These are phyloP conservation scores for Ilyonectria robusta DNA, from an alignment of 2,329 filamentous ascomycete species.

Conservation along the genomic window DNA sequence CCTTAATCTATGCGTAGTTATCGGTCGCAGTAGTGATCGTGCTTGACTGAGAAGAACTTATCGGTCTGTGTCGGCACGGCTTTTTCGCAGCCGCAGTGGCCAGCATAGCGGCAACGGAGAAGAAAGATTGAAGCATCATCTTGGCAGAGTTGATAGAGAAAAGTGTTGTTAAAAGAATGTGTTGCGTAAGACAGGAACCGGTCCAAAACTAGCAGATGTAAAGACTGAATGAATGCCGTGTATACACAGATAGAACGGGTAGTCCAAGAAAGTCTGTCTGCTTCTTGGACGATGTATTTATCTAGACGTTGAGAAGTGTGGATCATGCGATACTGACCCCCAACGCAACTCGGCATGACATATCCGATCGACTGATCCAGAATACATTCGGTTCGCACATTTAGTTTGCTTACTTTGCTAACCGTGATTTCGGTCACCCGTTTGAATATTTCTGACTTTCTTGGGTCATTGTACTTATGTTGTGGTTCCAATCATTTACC, in stretches of 20 bases:
- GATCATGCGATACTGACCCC: too few relatives aligned
- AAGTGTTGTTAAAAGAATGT: neutral
- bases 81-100: neutral
- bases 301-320: neutral
- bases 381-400: neutral
- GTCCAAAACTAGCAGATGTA: neutral
- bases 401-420: neutral
- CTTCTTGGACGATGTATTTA: neutral
- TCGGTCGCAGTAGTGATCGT: neutral
- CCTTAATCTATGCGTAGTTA: neutral
- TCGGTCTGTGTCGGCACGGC: neutral
- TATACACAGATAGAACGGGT: neutral
- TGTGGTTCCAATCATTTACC: neutral
- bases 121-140: neutral
- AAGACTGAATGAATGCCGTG: neutral
- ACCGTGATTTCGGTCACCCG: neutral
- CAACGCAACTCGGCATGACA: too few relatives aligned
- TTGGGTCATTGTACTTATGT: neutral
- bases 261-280: neutral
- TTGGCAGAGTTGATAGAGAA: neutral
- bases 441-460: neutral
- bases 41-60: neutral
- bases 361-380: too few relatives aligned
- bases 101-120: neutral
- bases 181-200: neutral